Evolutionary conservation across 176 grass and related monocot genomes (phyloP).

Genomic region (Canna indica): DNA sequence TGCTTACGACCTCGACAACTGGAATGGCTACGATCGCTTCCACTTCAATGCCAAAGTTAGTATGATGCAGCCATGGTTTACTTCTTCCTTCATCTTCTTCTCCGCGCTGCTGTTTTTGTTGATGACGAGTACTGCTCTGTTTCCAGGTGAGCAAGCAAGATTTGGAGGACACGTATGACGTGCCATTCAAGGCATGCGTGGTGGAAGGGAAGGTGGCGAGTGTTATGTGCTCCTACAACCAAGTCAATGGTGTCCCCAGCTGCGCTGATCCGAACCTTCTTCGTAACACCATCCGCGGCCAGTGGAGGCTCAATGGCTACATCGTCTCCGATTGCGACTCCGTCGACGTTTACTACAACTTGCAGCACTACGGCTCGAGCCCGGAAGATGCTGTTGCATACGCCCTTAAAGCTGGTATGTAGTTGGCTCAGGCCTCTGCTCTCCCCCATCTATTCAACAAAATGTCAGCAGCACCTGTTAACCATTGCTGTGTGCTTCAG

Average conservation of each 20-base stretch:
- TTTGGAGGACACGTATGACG: conserved; percentile 84
- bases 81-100: not conserved
- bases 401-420: conserved; percentile 39
- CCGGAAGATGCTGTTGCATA: conserved; percentile 65
- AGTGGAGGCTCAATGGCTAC: conserved; percentile 56
- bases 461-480: not conserved
- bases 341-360: conserved; percentile 60
- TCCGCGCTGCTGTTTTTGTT: not conserved
- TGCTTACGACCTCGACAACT: conserved; percentile 85
- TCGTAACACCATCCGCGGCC: conserved; percentile 20
- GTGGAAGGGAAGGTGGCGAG: conserved; percentile 34
- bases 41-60: conserved; percentile 82
- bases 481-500: conserved; percentile 2
- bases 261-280: conserved; percentile 63
- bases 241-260: conserved; percentile 84
- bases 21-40: conserved; percentile 54
- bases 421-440: not conserved
- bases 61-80: not conserved
- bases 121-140: not conserved
- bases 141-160: conserved; percentile 46
- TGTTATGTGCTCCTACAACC: conserved; percentile 97
- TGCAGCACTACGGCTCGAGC: conserved; percentile 51
- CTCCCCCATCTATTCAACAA: not conserved
- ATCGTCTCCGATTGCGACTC: conserved; percentile 92
- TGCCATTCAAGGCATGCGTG: conserved; percentile 71